These are phyloP conservation scores for Datisca glomerata DNA, from an alignment of 306 rosid genomes.

Conservation along the genomic window DNA sequence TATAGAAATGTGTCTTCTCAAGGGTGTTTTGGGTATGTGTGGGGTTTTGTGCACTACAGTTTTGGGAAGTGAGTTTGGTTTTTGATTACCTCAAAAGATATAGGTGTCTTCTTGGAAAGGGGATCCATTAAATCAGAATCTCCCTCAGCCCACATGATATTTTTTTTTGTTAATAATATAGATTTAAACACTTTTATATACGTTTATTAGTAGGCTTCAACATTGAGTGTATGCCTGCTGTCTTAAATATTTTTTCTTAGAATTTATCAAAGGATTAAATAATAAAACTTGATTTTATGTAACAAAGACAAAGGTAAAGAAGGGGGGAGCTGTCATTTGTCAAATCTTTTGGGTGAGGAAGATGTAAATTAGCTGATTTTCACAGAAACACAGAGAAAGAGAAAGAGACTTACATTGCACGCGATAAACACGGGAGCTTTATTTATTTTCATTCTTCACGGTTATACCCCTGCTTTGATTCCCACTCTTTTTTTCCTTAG, in stretches of 20 bases:
- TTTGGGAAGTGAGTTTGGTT: not conserved
- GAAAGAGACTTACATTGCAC: constrained; percentile 3
- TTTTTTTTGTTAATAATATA: no score
- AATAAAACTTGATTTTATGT: no score
- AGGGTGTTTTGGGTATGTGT: not conserved
- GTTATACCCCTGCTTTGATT: not conserved
- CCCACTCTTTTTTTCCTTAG: not conserved
- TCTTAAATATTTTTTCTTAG: no score
- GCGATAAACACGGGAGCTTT: constrained; percentile 20
- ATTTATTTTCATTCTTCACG: not conserved
- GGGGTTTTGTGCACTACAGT: not conserved
- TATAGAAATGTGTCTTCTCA: not conserved
- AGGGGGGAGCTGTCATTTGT: not conserved
- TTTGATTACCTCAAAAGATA: not conserved
- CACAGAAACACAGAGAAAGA: not conserved
- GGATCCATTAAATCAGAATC: not conserved
- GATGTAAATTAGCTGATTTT: not conserved
- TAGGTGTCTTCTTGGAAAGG: no score
- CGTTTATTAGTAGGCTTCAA: no score
- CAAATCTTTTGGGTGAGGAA: not conserved
- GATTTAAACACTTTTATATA: no score
- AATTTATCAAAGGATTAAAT: no score
- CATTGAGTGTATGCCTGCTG: no score
- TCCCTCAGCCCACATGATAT: not conserved
- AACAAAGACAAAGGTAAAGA: not conserved